Percentiles rank a stretch among this genome's conserved stretches.
Evolutionary conservation across 371 early-diverging fungal genomes (phyloP).

Genomic region (Capniomyces stellatus): DNA sequence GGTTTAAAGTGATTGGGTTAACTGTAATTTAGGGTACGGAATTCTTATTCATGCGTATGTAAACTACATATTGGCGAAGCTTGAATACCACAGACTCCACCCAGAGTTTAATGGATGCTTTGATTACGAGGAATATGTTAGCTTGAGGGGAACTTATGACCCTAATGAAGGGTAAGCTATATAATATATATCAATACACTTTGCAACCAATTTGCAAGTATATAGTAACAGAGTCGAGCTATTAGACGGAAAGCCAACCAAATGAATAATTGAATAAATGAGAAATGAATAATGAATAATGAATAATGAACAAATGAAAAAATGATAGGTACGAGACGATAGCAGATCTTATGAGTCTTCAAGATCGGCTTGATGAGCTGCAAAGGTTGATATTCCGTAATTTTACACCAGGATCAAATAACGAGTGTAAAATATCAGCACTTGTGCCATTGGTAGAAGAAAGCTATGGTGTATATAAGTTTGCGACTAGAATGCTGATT

Average conservation of each 20-base stretch:
- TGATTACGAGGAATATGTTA: constrained; percentile 92
- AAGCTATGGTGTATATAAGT: constrained; percentile 86
- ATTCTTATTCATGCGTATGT: constrained; percentile 79
- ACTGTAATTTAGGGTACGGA: constrained; percentile 82
- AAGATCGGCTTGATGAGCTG: constrained; percentile 78
- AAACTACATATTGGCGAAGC: constrained; percentile 70
- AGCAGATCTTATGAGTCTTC: constrained; percentile 72
- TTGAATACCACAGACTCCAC: constrained; percentile 77
- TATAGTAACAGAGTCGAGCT: too few relatives aligned
- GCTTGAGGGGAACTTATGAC: constrained; percentile 81
- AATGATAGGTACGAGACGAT: constrained; percentile 93
- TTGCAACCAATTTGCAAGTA: too few relatives aligned
- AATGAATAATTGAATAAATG: too few relatives aligned
- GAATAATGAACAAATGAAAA: too few relatives aligned
- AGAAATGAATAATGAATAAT: too few relatives aligned
- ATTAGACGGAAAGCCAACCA: too few relatives aligned
- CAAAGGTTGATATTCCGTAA: constrained; percentile 71
- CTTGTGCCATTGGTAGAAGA: constrained; percentile 95
- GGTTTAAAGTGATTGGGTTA: too few relatives aligned
- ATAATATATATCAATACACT: too few relatives aligned
- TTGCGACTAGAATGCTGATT: constrained; percentile 81
- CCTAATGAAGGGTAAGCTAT: constrained; percentile 76
- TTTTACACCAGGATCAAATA: constrained; percentile 68
- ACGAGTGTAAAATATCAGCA: constrained; percentile 87
- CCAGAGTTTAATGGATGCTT: constrained; percentile 89